Percentiles rank a stretch among this genome's conserved stretches.
These are phyloP conservation scores for Bipolaris oryzae DNA, from an alignment of 2,329 filamentous ascomycete species.

Conservation along the genomic window DNA sequence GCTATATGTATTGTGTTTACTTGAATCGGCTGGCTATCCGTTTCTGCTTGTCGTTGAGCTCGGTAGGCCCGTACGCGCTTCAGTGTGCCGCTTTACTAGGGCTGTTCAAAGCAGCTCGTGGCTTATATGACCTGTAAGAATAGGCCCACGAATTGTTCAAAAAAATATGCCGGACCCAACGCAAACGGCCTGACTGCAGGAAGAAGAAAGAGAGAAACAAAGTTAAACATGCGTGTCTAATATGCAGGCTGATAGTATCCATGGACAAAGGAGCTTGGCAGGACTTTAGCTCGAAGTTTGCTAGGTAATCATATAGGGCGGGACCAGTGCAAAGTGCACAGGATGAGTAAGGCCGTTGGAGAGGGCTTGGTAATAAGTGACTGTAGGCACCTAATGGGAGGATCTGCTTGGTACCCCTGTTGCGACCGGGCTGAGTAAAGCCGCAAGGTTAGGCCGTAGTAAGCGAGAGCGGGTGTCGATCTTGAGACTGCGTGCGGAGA, in stretches of 20 bases:
- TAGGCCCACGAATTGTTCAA: not conserved
- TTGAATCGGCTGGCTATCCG: not conserved
- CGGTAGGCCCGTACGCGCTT: not conserved
- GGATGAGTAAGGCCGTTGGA: conserved; percentile 11
- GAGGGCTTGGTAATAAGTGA: conserved; percentile 6
- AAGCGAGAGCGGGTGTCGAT: conserved; percentile 8
- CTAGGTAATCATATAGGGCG: not conserved
- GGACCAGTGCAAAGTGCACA: not conserved
- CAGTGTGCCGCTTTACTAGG: not conserved
- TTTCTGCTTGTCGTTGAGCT: not conserved
- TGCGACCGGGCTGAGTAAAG: conserved; percentile 11
- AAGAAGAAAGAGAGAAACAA: too few species aligned
- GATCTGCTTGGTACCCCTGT: conserved; percentile 10
- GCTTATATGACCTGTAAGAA: conserved; percentile 3
- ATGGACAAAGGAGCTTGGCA: not conserved
- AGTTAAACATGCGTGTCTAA: not conserved
- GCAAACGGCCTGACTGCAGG: too few species aligned
- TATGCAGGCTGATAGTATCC: not conserved
- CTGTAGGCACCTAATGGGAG: not conserved
- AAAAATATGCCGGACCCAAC: not conserved
- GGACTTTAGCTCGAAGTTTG: not conserved
- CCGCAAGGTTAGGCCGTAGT: conserved; percentile 6
- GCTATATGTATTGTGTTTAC: not conserved
- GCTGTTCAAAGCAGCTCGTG: not conserved
- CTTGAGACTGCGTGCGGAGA: not conserved